These are phyloP conservation scores for Paraconiothyrium brasiliense DNA, from an alignment of 2,329 filamentous ascomycete species.

Conservation along the genomic window DNA sequence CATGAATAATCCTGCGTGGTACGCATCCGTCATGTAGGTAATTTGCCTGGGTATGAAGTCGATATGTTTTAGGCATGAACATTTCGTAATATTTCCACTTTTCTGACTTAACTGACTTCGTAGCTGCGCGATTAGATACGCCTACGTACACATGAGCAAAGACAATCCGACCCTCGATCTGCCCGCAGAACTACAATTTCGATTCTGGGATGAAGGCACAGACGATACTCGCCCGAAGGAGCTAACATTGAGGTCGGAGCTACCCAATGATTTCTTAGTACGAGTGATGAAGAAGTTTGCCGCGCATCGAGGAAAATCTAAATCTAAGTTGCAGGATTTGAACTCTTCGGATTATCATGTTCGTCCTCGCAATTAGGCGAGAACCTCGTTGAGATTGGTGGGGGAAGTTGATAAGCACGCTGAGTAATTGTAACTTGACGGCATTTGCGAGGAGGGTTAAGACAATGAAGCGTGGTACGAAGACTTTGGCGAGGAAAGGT, in stretches of 20 bases:
- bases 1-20: background rate
- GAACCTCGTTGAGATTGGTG: no score
- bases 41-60: no score
- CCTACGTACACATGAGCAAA: background rate
- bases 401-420: no score
- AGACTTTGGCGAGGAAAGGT: no score
- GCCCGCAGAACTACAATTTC: background rate
- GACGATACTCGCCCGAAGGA: background rate
- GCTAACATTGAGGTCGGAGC: background rate
- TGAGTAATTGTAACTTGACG: no score
- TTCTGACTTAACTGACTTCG: no score
- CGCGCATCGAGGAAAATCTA: background rate
- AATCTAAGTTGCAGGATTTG: no score
- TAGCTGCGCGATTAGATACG: background rate
- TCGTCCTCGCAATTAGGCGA: background rate
- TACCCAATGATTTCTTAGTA: background rate
- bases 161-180: background rate
- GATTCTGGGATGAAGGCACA: background rate
- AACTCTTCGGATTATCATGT: background rate
- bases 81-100: no score
- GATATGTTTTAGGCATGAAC: no score
- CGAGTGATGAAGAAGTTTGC: background rate
- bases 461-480: no score
- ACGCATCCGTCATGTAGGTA: background rate
- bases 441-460: no score